Percentiles rank a stretch among this genome's conserved stretches.
These are phyloP conservation scores for Darksidea phi DNA, from an alignment of 495 filamentous ascomycete genomes.

Conservation along the genomic window DNA sequence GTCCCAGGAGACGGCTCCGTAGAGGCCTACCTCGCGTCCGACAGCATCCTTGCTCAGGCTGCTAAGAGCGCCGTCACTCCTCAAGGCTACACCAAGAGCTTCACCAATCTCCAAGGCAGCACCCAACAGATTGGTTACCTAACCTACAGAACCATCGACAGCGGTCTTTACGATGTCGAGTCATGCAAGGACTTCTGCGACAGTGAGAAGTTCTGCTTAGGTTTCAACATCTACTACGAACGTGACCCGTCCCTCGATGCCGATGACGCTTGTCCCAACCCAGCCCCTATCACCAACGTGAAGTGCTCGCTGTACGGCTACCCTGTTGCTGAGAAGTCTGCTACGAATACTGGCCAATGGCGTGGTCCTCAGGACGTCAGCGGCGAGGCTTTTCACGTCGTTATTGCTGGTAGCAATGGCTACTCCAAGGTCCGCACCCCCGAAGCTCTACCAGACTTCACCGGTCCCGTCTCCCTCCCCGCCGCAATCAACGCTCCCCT, in stretches of 20 bases:
- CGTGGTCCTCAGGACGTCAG: constrained; percentile 13
- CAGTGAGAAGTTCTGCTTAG: constrained; percentile 14
- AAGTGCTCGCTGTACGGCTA: constrained; percentile 29
- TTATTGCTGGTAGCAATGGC: constrained; percentile 30
- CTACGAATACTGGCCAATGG: constrained; percentile 30
- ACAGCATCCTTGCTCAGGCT: constrained; percentile 3
- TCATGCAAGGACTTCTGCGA: constrained; percentile 22
- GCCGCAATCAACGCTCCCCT: constrained; percentile 48
- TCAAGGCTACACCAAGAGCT: constrained; percentile 13
- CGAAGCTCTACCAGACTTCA: constrained; percentile 33
- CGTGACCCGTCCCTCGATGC: constrained; percentile 11
- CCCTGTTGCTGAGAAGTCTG: constrained; percentile 7
- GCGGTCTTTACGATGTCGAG: constrained; percentile 10
- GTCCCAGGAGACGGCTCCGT: constrained; percentile 23
- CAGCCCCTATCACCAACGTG: constrained; percentile 22
- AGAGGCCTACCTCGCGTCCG: constrained; percentile 5
- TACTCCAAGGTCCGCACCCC: constrained; percentile 32
- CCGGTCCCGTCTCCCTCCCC: constrained; percentile 30
- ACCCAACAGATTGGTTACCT: constrained; percentile 21
- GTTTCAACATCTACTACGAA: constrained; percentile 30
- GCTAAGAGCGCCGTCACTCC: constrained; percentile 10
- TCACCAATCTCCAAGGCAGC: constrained; percentile 23
- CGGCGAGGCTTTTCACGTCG: constrained; percentile 24
- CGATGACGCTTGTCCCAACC: constrained; percentile 19
- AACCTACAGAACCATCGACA: constrained; percentile 7